These are phyloP conservation scores for Fraxinus floribunda DNA, from an alignment of 305 asterid species.

Conservation along the genomic window DNA sequence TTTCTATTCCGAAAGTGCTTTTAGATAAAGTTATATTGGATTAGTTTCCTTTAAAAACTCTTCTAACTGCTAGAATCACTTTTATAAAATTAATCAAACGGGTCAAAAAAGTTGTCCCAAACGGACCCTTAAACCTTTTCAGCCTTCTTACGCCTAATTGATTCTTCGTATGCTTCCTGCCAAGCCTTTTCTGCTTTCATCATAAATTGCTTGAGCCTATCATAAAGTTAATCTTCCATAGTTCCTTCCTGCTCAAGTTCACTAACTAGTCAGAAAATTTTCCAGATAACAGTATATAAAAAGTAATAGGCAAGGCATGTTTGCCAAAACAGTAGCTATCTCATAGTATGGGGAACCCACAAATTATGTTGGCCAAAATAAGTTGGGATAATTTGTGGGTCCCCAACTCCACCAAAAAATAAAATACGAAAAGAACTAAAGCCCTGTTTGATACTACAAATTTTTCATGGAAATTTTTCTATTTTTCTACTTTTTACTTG, in stretches of 20 bases:
- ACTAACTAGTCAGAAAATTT: conserved; percentile 25
- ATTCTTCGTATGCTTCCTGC: conserved; percentile 72
- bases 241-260: conserved; percentile 51
- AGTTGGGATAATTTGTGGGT: too few relatives aligned
- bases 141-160: conserved; percentile 65
- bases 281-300: background rate
- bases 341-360: too few relatives aligned
- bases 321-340: too few relatives aligned
- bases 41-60: too few relatives aligned
- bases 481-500: too few relatives aligned
- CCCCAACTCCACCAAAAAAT: background rate
- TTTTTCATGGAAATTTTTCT: background rate
- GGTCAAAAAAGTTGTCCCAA: background rate
- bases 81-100: too few relatives aligned
- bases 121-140: conserved; percentile 51
- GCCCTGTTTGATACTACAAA: too few relatives aligned
- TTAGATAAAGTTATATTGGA: too few relatives aligned
- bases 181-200: conserved; percentile 66
- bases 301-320: background rate
- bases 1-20: too few relatives aligned
- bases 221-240: conserved; percentile 48
- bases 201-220: conserved; percentile 57
- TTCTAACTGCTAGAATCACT: too few relatives aligned
- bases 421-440: background rate
- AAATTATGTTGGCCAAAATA: too few relatives aligned